Evolutionary conservation across 2,329 filamentous ascomycete species (phyloP), one percentile per base, ranked within the genome.

Genomic region (Epichloe typhina): DNA sequence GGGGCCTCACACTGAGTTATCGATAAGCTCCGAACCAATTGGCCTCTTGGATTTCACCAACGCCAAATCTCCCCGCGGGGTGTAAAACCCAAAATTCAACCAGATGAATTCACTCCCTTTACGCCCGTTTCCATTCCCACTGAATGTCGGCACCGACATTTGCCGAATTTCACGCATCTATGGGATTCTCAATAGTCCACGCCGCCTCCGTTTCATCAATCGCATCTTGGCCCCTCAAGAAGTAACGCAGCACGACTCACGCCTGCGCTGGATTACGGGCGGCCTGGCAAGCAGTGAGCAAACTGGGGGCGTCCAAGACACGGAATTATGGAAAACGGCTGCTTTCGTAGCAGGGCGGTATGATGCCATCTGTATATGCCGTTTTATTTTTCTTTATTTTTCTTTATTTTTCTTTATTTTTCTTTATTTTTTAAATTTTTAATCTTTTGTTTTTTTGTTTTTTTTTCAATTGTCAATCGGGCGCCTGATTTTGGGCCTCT

Each of bases 81-180:
- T 31, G 42, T 9, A 21, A 17, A 21, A 11, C 15, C 42, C 23
- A 33, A 23, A 19, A 19, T 13, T 31, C n/a, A 8, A 35, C n/a
- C 33, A 21, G 36, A 50, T 50, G 49, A 46, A 21, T 6, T 11
- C 42, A 15, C n/a, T 7, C 13, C 50, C 47, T 2, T 15, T 52
- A 43, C 60, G 61, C 17, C 63, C 63, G 3, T 88, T 90, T 58
- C 82, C 83, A 1, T 72, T 80, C n/a, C 72, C 80, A 1, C 62
- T 91, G 13, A 74, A 75, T 46, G 70, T 95, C 49, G 89, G 89
- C 52, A 91, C 80, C 46, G 89, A 95, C 63, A 84, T 95, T 51
- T 88, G 86, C 65, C 74, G 75, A 52, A 76, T 88, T 52, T 66
- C 74, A 0, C 81, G 88, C 50, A 80, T 95, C 53, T 68, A 72